Evolutionary conservation across 805 yeast genomes (phyloP).

Genomic region (Hanseniaspora vineae): DNA sequence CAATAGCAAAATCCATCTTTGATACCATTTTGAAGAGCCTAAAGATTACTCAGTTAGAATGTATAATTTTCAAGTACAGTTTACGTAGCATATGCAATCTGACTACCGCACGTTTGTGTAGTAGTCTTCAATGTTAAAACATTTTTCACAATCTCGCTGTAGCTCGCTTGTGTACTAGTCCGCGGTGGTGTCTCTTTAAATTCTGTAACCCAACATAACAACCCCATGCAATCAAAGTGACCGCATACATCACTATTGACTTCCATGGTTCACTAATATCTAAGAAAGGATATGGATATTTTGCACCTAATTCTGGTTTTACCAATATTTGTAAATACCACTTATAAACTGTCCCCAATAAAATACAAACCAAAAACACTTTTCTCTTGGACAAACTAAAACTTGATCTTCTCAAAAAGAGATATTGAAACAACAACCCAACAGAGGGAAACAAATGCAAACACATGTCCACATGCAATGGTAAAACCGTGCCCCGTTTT

Average conservation of each 20-base stretch:
- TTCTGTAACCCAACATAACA: constrained; percentile 20
- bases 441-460: constrained; percentile 49
- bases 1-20: too few relatives aligned
- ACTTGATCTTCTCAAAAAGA: constrained; percentile 37
- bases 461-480: constrained; percentile 38
- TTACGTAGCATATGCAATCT: too few relatives aligned
- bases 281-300: constrained; percentile 58
- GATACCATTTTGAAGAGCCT: too few relatives aligned
- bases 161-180: too few relatives aligned
- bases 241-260: constrained; percentile 33
- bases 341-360: constrained; percentile 40
- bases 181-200: constrained; percentile 4
- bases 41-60: too few relatives aligned
- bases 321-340: constrained; percentile 34
- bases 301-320: constrained; percentile 32
- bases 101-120: too few relatives aligned
- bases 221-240: constrained; percentile 27
- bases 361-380: constrained; percentile 29
- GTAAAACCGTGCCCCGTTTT: constrained; percentile 17
- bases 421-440: constrained; percentile 41
- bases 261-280: constrained; percentile 36
- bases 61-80: too few relatives aligned
- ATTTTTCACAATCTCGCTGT: too few relatives aligned
- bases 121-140: too few relatives aligned
- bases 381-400: constrained; percentile 21